Base-by-base conservation (phyloP, 176 grass and related monocot species). In the Bothriochloa decipiens region DNA sequence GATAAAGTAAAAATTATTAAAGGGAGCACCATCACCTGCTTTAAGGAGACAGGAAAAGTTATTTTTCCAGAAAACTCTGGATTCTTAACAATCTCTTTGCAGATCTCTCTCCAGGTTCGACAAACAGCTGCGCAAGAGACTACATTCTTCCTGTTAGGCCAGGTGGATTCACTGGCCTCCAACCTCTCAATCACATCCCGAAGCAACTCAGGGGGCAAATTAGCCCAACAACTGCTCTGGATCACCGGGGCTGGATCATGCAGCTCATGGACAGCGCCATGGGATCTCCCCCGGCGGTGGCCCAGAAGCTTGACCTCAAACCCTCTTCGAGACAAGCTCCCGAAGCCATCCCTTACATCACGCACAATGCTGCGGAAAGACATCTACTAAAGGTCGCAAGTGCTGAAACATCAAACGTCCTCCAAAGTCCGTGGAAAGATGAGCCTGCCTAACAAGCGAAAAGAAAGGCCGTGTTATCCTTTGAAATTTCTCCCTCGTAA, bases 1-100 rank as follows among this genome's bases (percentile, higher is more conserved):
- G 42, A 28, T 73, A 32, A 32, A 32, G 29, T 32, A 32, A 32
- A 32, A 32, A 32, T 32, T 32, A 32, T 32, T 32, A 32, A 32
- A 32, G 29, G 29, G 27, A 55, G 15, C 13, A 81, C 65, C 64
- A 79, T 90, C 75, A 94, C 92, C 92, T 95, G 92, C 83, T 95
- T 95, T 23, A 95, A 70, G 67, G 92, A 92, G 32, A 90, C 45
- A 32, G 92, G 90, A 88, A 95, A 95, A 77, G 92, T 95, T 41
- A 95, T 78, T 86, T 90, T 91, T 25, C 90, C 90, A 76, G 74
- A 90, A 71, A 92, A 90, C 62, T 95, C 92, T 13, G 76, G 90
- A 66, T 66, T 89, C 81, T 86, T 95, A 65, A 92, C 92, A 22
- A 92, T 90, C 79, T 95, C 92, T 83, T 88, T 87, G 80, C 89